Evolutionary conservation across 2,329 filamentous ascomycete species (phyloP), one percentile per base, ranked within the genome.

Genomic region (Xylariomycetidae sp.): DNA sequence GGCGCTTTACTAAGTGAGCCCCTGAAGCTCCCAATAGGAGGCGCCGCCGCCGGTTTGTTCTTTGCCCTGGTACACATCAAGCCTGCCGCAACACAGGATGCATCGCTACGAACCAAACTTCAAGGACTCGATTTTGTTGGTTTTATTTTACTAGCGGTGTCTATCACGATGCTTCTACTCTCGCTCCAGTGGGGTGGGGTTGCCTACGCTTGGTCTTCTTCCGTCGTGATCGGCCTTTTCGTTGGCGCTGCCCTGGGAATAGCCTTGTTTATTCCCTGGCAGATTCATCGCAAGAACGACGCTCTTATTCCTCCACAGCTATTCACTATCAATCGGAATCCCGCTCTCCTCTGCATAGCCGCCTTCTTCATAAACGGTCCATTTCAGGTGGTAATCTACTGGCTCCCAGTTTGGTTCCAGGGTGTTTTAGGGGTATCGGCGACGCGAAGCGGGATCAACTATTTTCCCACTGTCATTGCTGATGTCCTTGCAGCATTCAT

Each of bases 371-470:
- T 48, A 9, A 45, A 44, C 11, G 45, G 42, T 2, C 41, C 42
- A 1, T 45, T 46, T 15, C 37, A 43, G 14, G 8, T 34, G 11
- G 22, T 49, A 29, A 38, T 48, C 3, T 44, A 41, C 28, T 49
- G 40, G 37, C 38, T 49, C 0, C 46, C 46, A 2, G 34, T 49
- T 3, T 48, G 42, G 42, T 49, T 49, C 16, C 45, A 50, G 19
- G 36, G 16, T 0, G 39, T 46, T 3, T 28, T 44, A 0, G 33
- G 36, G 4, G 18, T 18, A 0, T 25, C 36, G 1, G 38, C 44
- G 3, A 37, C 27, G 0, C 20, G 27, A 8, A 46, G 40, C 19
- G 44, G 46, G 5, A 26, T 38, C 1, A 16, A 42, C 6, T 46
- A 30, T 19, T 26, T 49, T 5, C 44, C 46, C 3, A 46, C 41